These are phyloP conservation scores for Xylaria sp. DNA, from an alignment of 2,329 filamentous ascomycete species.

Conservation along the genomic window DNA sequence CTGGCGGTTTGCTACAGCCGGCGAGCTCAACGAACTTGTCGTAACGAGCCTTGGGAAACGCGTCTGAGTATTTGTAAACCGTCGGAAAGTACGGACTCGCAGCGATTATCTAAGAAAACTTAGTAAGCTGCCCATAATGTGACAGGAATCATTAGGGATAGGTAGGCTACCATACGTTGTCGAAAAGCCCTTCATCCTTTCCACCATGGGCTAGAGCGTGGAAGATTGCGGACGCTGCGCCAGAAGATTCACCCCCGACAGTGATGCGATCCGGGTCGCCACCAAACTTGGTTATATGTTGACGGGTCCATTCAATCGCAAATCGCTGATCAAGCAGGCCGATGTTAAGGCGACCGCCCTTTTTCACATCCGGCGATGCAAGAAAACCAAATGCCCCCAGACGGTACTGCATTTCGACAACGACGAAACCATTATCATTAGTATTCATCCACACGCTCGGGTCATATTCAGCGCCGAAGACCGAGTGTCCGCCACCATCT, in stretches of 20 bases:
- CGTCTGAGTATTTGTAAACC: conserved; percentile 42
- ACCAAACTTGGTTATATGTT: conserved; percentile 51
- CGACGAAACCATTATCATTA: conserved; percentile 58
- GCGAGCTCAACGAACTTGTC: conserved; percentile 44
- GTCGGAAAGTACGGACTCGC: conserved; percentile 46
- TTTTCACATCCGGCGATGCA: conserved; percentile 52
- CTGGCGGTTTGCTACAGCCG: conserved; percentile 38
- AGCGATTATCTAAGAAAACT: conserved; percentile 40
- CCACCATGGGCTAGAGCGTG: conserved; percentile 46
- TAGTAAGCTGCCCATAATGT: conserved; percentile 16
- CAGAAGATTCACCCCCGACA: conserved; percentile 48
- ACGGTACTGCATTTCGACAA: conserved; percentile 62
- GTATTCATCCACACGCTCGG: conserved; percentile 57
- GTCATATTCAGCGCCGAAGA: conserved; percentile 48
- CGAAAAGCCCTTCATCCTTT: conserved; percentile 41
- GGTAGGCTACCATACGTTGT: conserved; percentile 39
- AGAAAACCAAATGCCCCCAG: conserved; percentile 55
- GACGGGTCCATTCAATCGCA: conserved; percentile 67
- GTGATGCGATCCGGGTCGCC: conserved; percentile 50
- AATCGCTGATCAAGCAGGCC: conserved; percentile 60
- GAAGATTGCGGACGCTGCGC: conserved; percentile 44
- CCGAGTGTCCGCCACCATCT: conserved; percentile 50
- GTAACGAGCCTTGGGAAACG: conserved; percentile 39
- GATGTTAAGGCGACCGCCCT: conserved; percentile 50
- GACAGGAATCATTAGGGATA: background rate